phyloP scores from a whole-genome alignment of 306 rosid genomes.

The Vachellia pachyceras region DNA sequence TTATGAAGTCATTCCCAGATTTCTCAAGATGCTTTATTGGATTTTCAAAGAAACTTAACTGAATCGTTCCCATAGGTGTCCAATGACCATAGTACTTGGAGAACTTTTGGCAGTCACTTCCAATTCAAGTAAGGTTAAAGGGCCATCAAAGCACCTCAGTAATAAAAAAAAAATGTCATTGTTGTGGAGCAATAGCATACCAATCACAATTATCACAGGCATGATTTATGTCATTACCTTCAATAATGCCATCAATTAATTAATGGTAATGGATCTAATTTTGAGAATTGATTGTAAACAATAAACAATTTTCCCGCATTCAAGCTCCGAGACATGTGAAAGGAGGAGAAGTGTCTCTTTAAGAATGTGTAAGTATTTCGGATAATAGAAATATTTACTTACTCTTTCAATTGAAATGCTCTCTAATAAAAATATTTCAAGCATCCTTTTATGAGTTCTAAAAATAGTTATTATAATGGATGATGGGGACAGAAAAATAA shows the following conservation, averaged over 20 bases:
- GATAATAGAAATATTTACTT: too few species aligned
- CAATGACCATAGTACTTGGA: slow-evolving; percentile 20
- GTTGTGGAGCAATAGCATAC: not conserved
- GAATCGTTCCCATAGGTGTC: too few species aligned
- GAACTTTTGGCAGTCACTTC: not conserved
- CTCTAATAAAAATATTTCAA: too few species aligned
- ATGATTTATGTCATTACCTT: slow-evolving; percentile 42
- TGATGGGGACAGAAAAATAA: too few species aligned
- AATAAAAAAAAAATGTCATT: not conserved
- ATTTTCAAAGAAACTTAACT: too few species aligned
- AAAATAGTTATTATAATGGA: too few species aligned
- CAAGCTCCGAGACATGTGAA: not conserved
- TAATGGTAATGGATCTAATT: not conserved
- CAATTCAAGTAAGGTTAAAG: slow-evolving; percentile 15
- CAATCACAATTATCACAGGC: slow-evolving; percentile 32
- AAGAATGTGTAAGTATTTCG: too few species aligned
- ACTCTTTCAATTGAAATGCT: too few species aligned
- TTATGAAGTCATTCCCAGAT: too few species aligned
- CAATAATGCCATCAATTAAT: slow-evolving; percentile 29
- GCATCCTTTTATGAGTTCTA: too few species aligned
- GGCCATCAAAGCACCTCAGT: slow-evolving; percentile 13
- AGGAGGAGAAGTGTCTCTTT: too few species aligned
- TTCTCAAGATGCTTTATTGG: too few species aligned
- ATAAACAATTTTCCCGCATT: not conserved
- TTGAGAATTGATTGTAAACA: not conserved